Evolutionary conservation across 75 land plant genomes (phyloP), one percentile per base, ranked within the genome.

Genomic region (Ceratopteris richardii): DNA sequence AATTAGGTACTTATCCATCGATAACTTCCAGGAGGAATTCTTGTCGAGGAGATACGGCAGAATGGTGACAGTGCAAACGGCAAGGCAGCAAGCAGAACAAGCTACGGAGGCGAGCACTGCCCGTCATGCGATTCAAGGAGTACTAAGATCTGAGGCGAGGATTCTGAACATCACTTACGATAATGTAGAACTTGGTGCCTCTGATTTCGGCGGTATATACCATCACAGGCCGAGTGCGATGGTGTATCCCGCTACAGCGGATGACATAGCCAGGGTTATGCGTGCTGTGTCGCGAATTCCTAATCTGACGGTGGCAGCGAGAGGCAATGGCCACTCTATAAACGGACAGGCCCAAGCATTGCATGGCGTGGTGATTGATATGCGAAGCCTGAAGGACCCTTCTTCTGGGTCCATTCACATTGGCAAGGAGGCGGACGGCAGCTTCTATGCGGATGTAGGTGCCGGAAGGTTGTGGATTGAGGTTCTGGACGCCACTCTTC

Each of bases 291-390:
- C 66, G 12, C 36, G 53, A 41, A 63, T 74, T n/a, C 28, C 77
- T 36, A 47, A 47, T 30, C 72, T 88, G 39, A 84, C 97, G 22
- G 77, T 91, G 29, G 94, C 94, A 11, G 88, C 97, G n/a, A 63
- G 79, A 10, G 97, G 97, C 20, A 84, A 84, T 61, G 94, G 88
- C 56, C 97, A 91, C 77, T 91, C 97, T 19, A 66, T 88, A 66
- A 61, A 76, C 76, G 97, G 97, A 48, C 96, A 91, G 64, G 85
- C 97, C 11, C 79, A 77, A 86, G 79, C 89, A 30, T 54, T 60
- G 36, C 60, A 76, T 19, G 97, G 97, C 0, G n/a, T 91, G 31
- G 94, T 91, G 22, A 57, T 91, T 10, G 80, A 81, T 59, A 91
- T 87, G 93, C 29, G 60, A 10, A 21, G 75, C n/a, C 42, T 84